phyloP scores from a whole-genome alignment of 1,284 basidiomycete genomes.

The Amylostereum chailletii region DNA sequence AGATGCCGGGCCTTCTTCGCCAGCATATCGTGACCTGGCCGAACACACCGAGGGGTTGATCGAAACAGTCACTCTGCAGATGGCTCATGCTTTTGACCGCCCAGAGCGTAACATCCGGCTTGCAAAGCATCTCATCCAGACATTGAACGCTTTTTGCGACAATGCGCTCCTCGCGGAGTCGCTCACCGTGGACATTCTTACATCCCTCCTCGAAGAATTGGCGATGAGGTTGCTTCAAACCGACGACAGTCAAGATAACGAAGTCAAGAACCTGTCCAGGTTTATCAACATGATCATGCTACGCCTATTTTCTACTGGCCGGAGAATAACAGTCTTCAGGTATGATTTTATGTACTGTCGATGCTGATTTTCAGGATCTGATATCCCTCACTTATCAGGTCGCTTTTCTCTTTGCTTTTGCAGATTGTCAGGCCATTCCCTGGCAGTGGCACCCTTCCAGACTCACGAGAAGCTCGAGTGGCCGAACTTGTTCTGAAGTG shows the following conservation, averaged over 20 bases:
- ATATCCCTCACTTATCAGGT: conserved; percentile 29
- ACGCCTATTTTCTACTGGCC: conserved; percentile 84
- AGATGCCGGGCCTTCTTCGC: conserved; percentile 58
- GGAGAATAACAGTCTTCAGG: conserved; percentile 90
- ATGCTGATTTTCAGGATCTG: conserved; percentile 3
- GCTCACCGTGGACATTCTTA: conserved; percentile 71
- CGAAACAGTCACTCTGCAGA: conserved; percentile 81
- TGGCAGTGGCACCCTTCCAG: conserved; percentile 51
- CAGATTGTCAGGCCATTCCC: conserved; percentile 87
- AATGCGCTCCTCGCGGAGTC: conserved; percentile 76
- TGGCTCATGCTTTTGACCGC: conserved; percentile 82
- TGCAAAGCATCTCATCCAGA: conserved; percentile 94
- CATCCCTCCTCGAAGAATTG: conserved; percentile 77
- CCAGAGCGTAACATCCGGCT: conserved; percentile 80
- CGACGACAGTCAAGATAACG: conserved; percentile 69
- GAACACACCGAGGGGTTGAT: conserved; percentile 82
- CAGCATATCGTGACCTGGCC: conserved; percentile 68
- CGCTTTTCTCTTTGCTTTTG: conserved; percentile 78
- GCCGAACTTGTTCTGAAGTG: conserved; percentile 97
- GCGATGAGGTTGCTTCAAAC: conserved; percentile 87
- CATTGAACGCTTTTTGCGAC: conserved; percentile 87
- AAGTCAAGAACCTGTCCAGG: conserved; percentile 83
- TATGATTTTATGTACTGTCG: conserved; percentile 27
- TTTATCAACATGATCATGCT: conserved; percentile 99
- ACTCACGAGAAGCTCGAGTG: conserved; percentile 81